A percentile compares a stretch with the other conserved stretches of the same genome.
These are phyloP conservation scores for Dillenia turbinata DNA, from an alignment of 164 flowering plant genomes.

Conservation along the genomic window DNA sequence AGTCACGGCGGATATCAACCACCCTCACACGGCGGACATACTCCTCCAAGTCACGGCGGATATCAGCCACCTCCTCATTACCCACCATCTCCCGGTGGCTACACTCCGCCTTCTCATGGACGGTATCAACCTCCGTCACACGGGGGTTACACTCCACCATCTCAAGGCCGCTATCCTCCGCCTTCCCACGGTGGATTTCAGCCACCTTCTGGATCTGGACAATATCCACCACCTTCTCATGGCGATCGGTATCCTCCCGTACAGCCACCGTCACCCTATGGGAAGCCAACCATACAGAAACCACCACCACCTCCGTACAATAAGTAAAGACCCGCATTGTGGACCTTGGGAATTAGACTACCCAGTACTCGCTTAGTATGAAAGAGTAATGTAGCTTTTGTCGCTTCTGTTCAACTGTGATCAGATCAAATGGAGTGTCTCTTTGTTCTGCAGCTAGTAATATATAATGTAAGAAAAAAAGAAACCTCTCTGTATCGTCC, in stretches of 20 bases:
- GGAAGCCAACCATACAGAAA: neutral
- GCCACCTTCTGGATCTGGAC: conserved; percentile 1
- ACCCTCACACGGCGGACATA: neutral
- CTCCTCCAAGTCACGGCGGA: neutral
- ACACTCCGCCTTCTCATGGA: neutral
- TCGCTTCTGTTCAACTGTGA: no score
- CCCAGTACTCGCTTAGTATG: no score
- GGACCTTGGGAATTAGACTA: no score
- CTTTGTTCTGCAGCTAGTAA: no score
- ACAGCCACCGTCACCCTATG: neutral
- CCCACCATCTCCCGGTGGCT: neutral
- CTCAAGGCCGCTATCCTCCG: conserved; percentile 4
- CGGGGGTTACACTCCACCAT: conserved; percentile 5
- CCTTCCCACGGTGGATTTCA: conserved; percentile 4
- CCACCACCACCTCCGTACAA: neutral
- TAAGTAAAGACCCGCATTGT: neutral
- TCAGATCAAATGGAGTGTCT: no score
- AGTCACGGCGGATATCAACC: neutral
- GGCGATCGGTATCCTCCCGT: conserved; percentile 1
- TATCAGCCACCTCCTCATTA: neutral
- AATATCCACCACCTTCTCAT: conserved; percentile 3
- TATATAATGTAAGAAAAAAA: no score
- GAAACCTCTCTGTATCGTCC: no score
- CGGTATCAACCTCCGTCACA: conserved; percentile 4
- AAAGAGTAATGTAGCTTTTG: no score